These are phyloP conservation scores for Trichoderma atrobrunneum DNA, from an alignment of 2,329 filamentous ascomycete species.

Conservation along the genomic window DNA sequence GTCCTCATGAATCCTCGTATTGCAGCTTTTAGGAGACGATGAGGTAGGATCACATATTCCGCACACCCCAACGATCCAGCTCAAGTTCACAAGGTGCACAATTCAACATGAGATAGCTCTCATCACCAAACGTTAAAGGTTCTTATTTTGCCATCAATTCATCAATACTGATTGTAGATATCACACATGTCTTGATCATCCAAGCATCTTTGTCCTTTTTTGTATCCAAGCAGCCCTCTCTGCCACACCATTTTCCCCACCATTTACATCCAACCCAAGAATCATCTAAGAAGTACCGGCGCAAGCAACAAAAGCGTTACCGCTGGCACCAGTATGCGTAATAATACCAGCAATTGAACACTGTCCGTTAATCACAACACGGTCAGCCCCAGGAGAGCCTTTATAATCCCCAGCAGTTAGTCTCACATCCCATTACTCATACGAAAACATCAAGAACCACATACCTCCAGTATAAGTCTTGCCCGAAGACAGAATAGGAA, in stretches of 20 bases:
- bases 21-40: not conserved
- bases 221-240: not conserved
- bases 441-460: not conserved
- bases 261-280: not conserved
- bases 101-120: not conserved
- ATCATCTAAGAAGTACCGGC: not conserved
- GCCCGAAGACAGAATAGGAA: slow-evolving; percentile 35
- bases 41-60: not conserved
- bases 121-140: not conserved
- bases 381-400: slow-evolving; percentile 57
- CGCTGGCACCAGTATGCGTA: slow-evolving; percentile 67
- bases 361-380: slow-evolving; percentile 56
- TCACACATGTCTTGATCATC: rapidly evolving
- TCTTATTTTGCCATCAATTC: not conserved
- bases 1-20: not conserved
- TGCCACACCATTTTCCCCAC: not conserved
- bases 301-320: slow-evolving; percentile 66
- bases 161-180: not conserved
- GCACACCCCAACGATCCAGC: not conserved
- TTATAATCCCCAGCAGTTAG: not conserved
- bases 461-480: slow-evolving; percentile 35
- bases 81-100: not conserved
- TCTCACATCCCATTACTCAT: not conserved
- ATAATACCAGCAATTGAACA: slow-evolving; percentile 61
- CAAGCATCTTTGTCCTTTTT: not conserved